These are phyloP conservation scores for Staphylotrichum tortipilum DNA, from an alignment of 495 filamentous ascomycete species.

Conservation along the genomic window DNA sequence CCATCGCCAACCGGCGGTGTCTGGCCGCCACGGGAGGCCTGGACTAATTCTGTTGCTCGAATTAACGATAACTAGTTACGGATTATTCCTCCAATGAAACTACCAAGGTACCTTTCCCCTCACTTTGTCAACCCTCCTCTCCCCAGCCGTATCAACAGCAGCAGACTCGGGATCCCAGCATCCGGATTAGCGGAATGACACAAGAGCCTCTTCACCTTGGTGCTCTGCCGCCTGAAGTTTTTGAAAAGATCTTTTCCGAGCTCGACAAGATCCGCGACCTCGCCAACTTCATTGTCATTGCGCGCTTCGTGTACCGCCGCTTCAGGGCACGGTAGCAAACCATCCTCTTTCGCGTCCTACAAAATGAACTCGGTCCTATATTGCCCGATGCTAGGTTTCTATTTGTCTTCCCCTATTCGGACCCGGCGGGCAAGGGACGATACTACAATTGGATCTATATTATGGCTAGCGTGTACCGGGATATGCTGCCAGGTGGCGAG, in stretches of 20 bases:
- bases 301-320: neutral
- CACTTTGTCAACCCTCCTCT: neutral
- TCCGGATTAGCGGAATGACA: neutral
- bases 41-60: no score
- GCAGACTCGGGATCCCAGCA: neutral
- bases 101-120: neutral
- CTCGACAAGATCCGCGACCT: slow-evolving; percentile 1
- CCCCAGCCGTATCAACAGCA: neutral
- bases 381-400: slow-evolving; percentile 6
- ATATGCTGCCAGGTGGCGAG: neutral
- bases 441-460: neutral
- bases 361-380: slow-evolving; percentile 5
- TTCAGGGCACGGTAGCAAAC: neutral
- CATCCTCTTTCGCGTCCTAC: slow-evolving; percentile 2
- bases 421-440: neutral
- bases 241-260: slow-evolving; percentile 1
- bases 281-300: neutral
- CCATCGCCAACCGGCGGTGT: no score
- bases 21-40: no score
- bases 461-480: slow-evolving; percentile 2
- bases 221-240: neutral
- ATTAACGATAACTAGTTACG: no score
- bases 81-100: slow-evolving; percentile 1
- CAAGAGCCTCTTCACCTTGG: neutral
- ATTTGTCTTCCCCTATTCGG: neutral